phyloP scores from a whole-genome alignment of 2,329 filamentous ascomycete species.

The Colletotrichum tropicale region DNA sequence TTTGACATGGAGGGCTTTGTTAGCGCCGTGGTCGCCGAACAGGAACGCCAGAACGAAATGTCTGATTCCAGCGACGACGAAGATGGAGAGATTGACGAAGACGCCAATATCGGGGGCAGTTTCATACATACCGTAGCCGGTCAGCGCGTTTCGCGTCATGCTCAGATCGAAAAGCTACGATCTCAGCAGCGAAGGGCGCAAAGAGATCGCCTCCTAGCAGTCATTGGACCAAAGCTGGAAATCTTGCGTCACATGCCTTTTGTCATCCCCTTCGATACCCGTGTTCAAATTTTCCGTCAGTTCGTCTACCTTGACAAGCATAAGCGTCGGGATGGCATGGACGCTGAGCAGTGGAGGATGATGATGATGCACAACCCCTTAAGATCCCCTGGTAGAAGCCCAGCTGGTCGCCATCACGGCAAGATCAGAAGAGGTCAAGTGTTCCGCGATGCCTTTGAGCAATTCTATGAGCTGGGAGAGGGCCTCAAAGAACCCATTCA shows the following conservation, averaged over 20 bases:
- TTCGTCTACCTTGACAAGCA: constrained; percentile 87
- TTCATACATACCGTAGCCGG: constrained; percentile 47
- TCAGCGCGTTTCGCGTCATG: constrained; percentile 65
- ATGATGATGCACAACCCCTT: constrained; percentile 21
- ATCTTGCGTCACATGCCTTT: constrained; percentile 97
- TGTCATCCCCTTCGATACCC: constrained; percentile 88
- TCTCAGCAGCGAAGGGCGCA: constrained; percentile 69
- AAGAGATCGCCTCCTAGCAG: constrained; percentile 74
- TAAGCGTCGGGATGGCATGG: constrained; percentile 68
- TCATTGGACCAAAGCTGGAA: constrained; percentile 84
- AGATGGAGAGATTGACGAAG: constrained; percentile 30
- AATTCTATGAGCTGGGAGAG: constrained; percentile 83
- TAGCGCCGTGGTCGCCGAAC: constrained; percentile 83
- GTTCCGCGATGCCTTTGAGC: constrained; percentile 83
- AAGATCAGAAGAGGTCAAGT: constrained; percentile 78
- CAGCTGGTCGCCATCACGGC: constrained; percentile 71
- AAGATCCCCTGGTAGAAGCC: constrained; percentile 33
- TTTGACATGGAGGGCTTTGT: constrained; percentile 93
- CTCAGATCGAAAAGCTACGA: constrained; percentile 67
- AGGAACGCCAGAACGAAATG: constrained; percentile 72
- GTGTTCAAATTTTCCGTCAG: constrained; percentile 91
- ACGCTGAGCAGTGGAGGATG: constrained; percentile 43
- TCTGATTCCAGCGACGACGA: constrained; percentile 43
- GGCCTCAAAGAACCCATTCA: constrained; percentile 93
- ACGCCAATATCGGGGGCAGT: constrained; percentile 21